A percentile compares a stretch with the other conserved stretches of the same genome.
Evolutionary conservation across 2,329 filamentous ascomycete species (phyloP).

Genomic region (Alternaria tenuissima): DNA sequence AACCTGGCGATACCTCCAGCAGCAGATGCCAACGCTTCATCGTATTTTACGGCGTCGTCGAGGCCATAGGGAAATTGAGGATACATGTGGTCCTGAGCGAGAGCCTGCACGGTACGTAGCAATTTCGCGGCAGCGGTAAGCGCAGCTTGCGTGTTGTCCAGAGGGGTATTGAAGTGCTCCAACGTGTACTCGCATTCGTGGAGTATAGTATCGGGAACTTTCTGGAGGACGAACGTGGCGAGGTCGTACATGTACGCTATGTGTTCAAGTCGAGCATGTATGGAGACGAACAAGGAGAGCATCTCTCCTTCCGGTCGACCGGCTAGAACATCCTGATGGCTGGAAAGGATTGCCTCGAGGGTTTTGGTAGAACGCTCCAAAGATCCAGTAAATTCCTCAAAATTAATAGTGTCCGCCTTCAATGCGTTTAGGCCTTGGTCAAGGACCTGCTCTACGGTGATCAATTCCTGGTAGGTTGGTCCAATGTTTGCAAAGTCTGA

Average conservation of each 20-base stretch:
- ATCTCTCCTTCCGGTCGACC: slow-evolving; percentile 38
- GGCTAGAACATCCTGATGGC: slow-evolving; percentile 23
- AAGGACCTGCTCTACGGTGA: slow-evolving; percentile 87
- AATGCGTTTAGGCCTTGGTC: slow-evolving; percentile 89
- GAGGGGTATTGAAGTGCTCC: slow-evolving; percentile 26
- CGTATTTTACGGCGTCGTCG: slow-evolving; percentile 31
- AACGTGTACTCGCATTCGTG: slow-evolving; percentile 54
- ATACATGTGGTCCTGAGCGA: slow-evolving; percentile 38
- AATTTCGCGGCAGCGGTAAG: slow-evolving; percentile 31
- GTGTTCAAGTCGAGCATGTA: slow-evolving; percentile 32
- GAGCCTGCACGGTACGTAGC: slow-evolving; percentile 29
- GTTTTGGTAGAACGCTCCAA: slow-evolving; percentile 64
- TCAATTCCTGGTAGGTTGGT: slow-evolving; percentile 83
- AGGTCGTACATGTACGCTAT: slow-evolving; percentile 31
- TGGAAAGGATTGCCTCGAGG: slow-evolving; percentile 26
- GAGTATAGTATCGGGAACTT: slow-evolving; percentile 8
- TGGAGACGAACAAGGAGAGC: slow-evolving; percentile 28
- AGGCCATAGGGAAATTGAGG: slow-evolving; percentile 33
- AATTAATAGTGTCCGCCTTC: slow-evolving; percentile 84
- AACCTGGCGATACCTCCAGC: slow-evolving; percentile 25
- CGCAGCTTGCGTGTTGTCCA: slow-evolving; percentile 26
- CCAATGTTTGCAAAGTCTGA: slow-evolving; percentile 82
- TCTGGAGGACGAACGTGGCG: slow-evolving; percentile 21
- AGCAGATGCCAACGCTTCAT: slow-evolving; percentile 25
- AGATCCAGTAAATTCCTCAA: slow-evolving; percentile 81